phyloP scores from a whole-genome alignment of 2,329 filamentous ascomycete species.

The Botrytis byssoidea region DNA sequence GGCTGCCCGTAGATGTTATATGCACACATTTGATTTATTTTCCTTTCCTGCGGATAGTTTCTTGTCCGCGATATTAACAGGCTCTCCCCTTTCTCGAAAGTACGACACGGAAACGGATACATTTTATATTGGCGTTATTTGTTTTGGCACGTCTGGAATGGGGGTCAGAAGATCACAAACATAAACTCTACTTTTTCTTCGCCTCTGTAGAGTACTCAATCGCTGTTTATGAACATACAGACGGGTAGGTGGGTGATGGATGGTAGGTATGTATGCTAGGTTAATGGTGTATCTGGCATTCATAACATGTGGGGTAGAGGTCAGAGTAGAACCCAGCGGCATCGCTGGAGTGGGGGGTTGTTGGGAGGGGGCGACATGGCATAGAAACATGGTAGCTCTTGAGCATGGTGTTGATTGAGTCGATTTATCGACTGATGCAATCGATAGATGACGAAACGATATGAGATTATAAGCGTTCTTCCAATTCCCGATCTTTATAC shows the following conservation, averaged over 20 bases:
- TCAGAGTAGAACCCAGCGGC: background rate
- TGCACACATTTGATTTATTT: slow-evolving; percentile 13
- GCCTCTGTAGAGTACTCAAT: background rate
- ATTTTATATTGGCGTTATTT: slow-evolving; percentile 15
- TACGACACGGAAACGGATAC: slow-evolving; percentile 12
- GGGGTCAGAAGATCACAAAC: background rate
- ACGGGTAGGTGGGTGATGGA: background rate
- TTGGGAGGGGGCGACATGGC: background rate
- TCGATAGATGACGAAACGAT: slow-evolving; percentile 1
- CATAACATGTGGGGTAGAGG: background rate
- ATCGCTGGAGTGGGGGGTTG: slow-evolving; percentile 1
- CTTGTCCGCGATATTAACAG: background rate
- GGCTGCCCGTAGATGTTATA: background rate
- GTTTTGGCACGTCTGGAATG: slow-evolving; percentile 1
- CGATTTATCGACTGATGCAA: slow-evolving; percentile 4
- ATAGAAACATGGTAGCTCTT: background rate
- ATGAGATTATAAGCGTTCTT: slow-evolving; percentile 10
- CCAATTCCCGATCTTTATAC: too few relatives aligned
- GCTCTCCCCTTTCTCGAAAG: background rate
- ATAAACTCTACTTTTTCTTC: background rate
- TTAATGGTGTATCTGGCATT: background rate
- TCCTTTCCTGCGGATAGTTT: slow-evolving; percentile 5
- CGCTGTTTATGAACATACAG: slow-evolving; percentile 6
- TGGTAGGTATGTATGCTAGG: background rate
- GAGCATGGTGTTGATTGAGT: background rate